Evolutionary conservation across 2,329 filamentous ascomycete species (phyloP).

Genomic region (Fusarium graminum): DNA sequence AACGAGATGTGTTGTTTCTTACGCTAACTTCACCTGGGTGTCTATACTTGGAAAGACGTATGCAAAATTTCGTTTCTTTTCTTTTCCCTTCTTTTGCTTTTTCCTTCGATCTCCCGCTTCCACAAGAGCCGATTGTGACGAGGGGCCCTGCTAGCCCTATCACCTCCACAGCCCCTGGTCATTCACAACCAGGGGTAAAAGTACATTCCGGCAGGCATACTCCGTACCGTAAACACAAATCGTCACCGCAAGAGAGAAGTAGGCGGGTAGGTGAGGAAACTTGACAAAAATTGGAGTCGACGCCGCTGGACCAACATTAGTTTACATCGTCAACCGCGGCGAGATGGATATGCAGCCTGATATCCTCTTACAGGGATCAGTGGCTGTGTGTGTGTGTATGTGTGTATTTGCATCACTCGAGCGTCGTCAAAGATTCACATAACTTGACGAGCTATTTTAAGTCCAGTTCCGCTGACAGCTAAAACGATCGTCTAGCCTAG

Average conservation of each 20-base stretch:
- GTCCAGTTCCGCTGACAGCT: constrained; percentile 15
- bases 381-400: constrained; percentile 2
- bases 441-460: constrained; percentile 20
- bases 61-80: constrained; percentile 34
- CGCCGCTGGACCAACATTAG: constrained; percentile 23
- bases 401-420: constrained; percentile 27
- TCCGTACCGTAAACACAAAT: constrained; percentile 3
- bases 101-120: constrained; percentile 46
- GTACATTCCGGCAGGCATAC: constrained; percentile 1
- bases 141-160: constrained; percentile 22
- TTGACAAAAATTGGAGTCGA: constrained; percentile 8
- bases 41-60: constrained; percentile 11
- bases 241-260: constrained; percentile 13
- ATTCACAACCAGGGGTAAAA: constrained; percentile 16
- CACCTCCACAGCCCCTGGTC: constrained; percentile 30
- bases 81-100: constrained; percentile 37
- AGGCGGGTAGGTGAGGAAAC: constrained; percentile 15
- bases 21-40: constrained; percentile 27
- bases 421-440: constrained; percentile 12
- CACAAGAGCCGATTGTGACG: constrained; percentile 33
- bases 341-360: constrained; percentile 39
- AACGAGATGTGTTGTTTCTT: constrained; percentile 1
- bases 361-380: constrained; percentile 28
- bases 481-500: constrained; percentile 1
- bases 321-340: constrained; percentile 35